Evolutionary conservation across 305 asterid genomes (phyloP).

Genomic region (Fraxinus sp.): DNA sequence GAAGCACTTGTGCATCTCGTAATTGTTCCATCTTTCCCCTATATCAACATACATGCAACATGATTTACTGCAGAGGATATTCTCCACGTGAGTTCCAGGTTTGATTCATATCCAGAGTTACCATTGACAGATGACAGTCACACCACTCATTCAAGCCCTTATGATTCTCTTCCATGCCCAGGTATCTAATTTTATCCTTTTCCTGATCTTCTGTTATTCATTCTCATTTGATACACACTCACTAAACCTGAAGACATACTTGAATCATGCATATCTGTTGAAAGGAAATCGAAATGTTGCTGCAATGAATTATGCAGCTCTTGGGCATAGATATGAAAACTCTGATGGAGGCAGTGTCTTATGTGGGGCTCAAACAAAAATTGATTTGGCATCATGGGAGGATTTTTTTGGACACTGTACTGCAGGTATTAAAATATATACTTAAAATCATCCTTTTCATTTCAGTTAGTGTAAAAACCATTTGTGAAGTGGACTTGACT

Average conservation of each 20-base stretch:
- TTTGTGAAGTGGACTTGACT: background rate
- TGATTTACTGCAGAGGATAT: slow-evolving; percentile 52
- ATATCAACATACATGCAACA: background rate
- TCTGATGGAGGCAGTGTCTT: slow-evolving; percentile 35
- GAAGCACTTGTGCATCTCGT: slow-evolving; percentile 9
- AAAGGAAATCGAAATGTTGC: slow-evolving; percentile 44
- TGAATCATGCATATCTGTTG: background rate
- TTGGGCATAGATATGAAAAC: slow-evolving; percentile 33
- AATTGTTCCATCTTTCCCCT: slow-evolving; percentile 9
- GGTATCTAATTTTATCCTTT: slow-evolving; percentile 40
- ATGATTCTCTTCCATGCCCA: slow-evolving; percentile 43
- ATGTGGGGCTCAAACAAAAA: slow-evolving; percentile 40
- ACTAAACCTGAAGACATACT: slow-evolving; percentile 12
- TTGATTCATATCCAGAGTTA: slow-evolving; percentile 54
- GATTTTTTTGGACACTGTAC: slow-evolving; percentile 44
- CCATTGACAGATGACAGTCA: slow-evolving; percentile 45
- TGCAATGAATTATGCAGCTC: slow-evolving; percentile 39
- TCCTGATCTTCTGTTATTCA: slow-evolving; percentile 18
- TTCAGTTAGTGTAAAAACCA: background rate
- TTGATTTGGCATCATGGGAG: slow-evolving; percentile 52
- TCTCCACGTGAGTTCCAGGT: slow-evolving; percentile 58
- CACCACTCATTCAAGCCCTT: slow-evolving; percentile 52
- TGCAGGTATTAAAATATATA: slow-evolving; percentile 41
- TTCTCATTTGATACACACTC: slow-evolving; percentile 4
- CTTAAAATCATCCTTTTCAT: background rate